Evolutionary conservation across 371 early-diverging fungal genomes (phyloP).

Genomic region (Zopfochytrium polystomum): DNA sequence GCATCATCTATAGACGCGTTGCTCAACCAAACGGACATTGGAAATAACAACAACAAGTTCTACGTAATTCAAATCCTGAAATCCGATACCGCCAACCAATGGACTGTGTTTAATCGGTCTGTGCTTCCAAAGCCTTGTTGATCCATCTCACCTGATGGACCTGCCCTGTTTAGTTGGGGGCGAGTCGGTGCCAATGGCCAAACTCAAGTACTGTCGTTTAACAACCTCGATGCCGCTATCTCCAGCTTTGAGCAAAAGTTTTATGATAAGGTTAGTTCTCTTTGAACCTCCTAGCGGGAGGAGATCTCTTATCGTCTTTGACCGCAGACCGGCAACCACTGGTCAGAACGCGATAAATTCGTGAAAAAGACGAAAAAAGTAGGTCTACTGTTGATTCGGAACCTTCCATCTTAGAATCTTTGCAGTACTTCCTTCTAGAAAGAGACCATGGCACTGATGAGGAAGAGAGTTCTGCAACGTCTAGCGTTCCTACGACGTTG

Average conservation of each 20-base stretch:
- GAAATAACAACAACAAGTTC: conserved; percentile 65
- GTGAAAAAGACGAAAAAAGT: conserved; percentile 44
- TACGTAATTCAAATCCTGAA: conserved; percentile 59
- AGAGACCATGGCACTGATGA: conserved; percentile 51
- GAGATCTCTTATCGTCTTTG: neutral
- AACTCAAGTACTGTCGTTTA: conserved; percentile 9
- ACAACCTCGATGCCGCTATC: conserved; percentile 35
- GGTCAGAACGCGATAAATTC: conserved; percentile 56
- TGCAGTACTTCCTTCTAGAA: conserved; percentile 48
- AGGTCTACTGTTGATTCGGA: too few species aligned
- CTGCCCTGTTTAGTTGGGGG: conserved; percentile 54
- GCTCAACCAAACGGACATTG: conserved; percentile 63
- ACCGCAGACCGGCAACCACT: conserved; percentile 51
- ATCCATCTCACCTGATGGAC: neutral
- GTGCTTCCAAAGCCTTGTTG: neutral
- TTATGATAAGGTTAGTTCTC: conserved; percentile 42
- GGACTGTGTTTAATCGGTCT: conserved; percentile 33
- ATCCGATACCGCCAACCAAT: conserved; percentile 21
- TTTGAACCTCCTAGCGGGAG: neutral
- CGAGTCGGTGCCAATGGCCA: conserved; percentile 58
- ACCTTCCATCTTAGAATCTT: too few species aligned
- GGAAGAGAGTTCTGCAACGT: conserved; percentile 28
- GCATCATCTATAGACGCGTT: conserved; percentile 41
- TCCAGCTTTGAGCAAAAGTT: conserved; percentile 51
- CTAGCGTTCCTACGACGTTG: conserved; percentile 7